Percentiles rank a stretch among this genome's conserved stretches.
Evolutionary conservation across 2,329 filamentous ascomycete species (phyloP).

Genomic region (Talaromyces albobiverticillius): DNA sequence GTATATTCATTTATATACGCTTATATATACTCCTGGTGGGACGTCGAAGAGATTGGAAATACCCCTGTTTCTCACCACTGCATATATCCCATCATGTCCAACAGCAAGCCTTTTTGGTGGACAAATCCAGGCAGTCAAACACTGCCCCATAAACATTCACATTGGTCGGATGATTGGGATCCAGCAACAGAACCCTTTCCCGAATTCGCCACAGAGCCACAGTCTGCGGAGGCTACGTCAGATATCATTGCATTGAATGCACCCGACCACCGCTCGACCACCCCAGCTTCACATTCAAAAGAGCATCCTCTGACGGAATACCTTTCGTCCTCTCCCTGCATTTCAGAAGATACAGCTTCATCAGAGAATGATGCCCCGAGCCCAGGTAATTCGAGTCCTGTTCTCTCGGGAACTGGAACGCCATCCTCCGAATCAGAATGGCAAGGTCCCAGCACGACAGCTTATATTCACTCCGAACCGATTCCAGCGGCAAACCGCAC

Average conservation of each 20-base stretch:
- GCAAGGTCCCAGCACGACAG: neutral
- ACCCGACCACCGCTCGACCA: slow-evolving; percentile 1
- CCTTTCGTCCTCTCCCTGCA: slow-evolving; percentile 9
- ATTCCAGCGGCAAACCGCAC: slow-evolving; percentile 31
- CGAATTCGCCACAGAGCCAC: slow-evolving; percentile 2
- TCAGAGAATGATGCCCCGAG: slow-evolving; percentile 13
- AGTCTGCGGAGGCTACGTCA: neutral
- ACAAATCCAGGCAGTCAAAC: neutral
- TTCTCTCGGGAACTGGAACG: slow-evolving; percentile 1
- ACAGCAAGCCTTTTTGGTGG: slow-evolving; percentile 7
- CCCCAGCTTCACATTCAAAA: neutral
- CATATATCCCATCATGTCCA: slow-evolving; percentile 1
- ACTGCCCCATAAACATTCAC: slow-evolving; percentile 5
- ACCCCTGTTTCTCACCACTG: neutral
- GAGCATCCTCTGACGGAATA: neutral
- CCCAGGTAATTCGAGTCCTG: slow-evolving; percentile 2
- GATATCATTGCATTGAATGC: slow-evolving; percentile 4
- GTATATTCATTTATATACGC: neutral
- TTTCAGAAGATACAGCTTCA: slow-evolving; percentile 10
- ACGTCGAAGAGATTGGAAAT: neutral
- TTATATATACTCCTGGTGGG: neutral
- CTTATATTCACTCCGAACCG: neutral
- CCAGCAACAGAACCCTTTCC: slow-evolving; percentile 9
- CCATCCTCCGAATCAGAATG: slow-evolving; percentile 9
- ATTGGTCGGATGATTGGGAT: slow-evolving; percentile 8